Conservation (phyloP, 192 early-diverging fungal species). For the Paraglomus brasilianum region DNA sequence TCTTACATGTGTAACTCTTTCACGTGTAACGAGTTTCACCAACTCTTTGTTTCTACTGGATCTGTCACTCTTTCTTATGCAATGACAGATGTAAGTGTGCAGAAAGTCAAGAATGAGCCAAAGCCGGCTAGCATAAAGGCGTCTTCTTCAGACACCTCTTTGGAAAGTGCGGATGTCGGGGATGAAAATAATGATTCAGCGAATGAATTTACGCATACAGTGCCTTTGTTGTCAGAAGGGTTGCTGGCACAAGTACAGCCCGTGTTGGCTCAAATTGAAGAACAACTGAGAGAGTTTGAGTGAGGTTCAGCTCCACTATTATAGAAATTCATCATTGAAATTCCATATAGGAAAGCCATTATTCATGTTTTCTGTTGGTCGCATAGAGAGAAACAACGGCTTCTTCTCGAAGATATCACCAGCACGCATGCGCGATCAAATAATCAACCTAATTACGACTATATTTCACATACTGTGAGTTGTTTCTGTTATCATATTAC, state of each 20-base stretch:
- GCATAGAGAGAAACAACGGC: constrained; percentile 15
- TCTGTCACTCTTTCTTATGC: too few species aligned
- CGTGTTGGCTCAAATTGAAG: constrained; percentile 21
- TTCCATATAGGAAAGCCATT: not conserved
- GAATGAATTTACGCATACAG: not conserved
- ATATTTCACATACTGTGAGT: constrained; percentile 23
- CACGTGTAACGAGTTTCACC: too few species aligned
- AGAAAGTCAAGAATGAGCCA: too few species aligned
- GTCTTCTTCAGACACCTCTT: too few species aligned
- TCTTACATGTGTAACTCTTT: too few species aligned
- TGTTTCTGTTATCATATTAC: not conserved
- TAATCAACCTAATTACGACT: constrained; percentile 30
- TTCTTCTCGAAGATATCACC: constrained; percentile 20
- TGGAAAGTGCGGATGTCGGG: too few species aligned
- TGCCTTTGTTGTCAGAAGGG: constrained; percentile 30
- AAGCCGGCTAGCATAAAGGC: too few species aligned
- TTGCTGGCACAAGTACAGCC: constrained; percentile 20
- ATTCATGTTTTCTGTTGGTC: not conserved
- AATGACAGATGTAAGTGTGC: too few species aligned
- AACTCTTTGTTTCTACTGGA: too few species aligned
- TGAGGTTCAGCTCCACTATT: not conserved
- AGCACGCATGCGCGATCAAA: constrained; percentile 5
- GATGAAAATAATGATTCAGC: too few species aligned
- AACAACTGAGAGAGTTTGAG: constrained; percentile 16
- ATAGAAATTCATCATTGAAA: not conserved